Evolutionary conservation across 2,329 filamentous ascomycete genomes (phyloP), one percentile per base, ranked within the genome.

Genomic region (Colletotrichum caudatum): DNA sequence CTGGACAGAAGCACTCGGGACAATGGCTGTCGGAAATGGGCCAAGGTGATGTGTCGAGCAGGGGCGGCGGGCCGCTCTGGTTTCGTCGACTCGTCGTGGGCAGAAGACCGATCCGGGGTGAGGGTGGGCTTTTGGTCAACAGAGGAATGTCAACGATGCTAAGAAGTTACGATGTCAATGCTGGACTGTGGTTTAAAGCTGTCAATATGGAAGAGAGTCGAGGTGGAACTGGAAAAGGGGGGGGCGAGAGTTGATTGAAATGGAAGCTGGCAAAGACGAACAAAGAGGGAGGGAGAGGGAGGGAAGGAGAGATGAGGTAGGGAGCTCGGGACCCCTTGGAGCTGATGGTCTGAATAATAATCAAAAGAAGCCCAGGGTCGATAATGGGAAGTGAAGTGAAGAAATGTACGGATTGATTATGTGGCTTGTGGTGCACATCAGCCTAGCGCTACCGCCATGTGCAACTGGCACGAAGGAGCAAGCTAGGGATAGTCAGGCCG

Each of bases 381-480:
- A 68, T 44, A 48, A 69, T 54, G 61, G 48, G 44, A 69, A 26
- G 44, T 44, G 33, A 56, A 54, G 61, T 60, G 53, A 71, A 63
- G 53, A 69, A 59, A 54, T 57, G 64, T 63, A 69, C 58, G 46
- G 59, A 54, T 69, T 69, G 69, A 71, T 71, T 71, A 71, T 71
- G 69, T 71, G 65, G 69, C 69, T 71, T 71, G 14, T 57, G 58
- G 50, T 71, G 51, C 68, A 68, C 68, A 57, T 61, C 59, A 69
- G 59, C 53, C 33, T 56, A 65, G 65, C 69, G 61, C 65, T 59
- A 69, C 53, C 58, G 58, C 59, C 59, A 59, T 63, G 29, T 58
- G 46, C 69, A 53, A 57, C 61, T 71, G 69, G 69, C 63, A 71
- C 57, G 69, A 59, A 71, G 69, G 69, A 69, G 69, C 53, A 64